These are phyloP conservation scores for Cucurbita moschata DNA, from an alignment of 306 rosid species.

Conservation along the genomic window DNA sequence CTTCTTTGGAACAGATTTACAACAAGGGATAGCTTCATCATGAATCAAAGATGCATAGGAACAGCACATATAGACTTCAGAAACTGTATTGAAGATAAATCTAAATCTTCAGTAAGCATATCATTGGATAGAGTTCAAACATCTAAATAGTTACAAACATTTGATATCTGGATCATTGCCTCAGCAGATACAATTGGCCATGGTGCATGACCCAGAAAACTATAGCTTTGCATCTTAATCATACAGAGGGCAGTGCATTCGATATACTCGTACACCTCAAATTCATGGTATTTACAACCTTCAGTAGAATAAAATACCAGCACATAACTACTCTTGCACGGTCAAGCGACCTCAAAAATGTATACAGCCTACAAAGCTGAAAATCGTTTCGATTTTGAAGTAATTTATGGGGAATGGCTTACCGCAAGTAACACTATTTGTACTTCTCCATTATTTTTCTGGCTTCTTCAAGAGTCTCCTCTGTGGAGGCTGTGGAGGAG, in stretches of 20 bases:
- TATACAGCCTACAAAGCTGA: neutral
- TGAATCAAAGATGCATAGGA: neutral
- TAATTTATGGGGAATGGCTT: constrained; percentile 1
- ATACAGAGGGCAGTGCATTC: neutral
- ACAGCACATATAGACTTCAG: neutral
- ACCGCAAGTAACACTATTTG: constrained; percentile 29
- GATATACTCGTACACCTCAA: neutral
- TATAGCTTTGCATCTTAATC: neutral
- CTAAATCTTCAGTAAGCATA: neutral
- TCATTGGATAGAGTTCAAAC: neutral
- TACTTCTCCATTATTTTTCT: constrained; percentile 91
- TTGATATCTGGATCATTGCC: neutral
- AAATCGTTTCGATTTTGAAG: neutral
- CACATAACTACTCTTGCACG: neutral
- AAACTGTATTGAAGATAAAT: neutral
- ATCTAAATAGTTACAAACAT: neutral
- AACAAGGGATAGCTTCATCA: neutral
- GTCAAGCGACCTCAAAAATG: neutral
- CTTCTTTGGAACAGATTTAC: neutral
- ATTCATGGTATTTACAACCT: neutral
- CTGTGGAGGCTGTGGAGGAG: constrained; percentile 21
- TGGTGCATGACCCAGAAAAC: neutral
- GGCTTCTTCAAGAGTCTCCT: constrained; percentile 81
- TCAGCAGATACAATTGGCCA: neutral
- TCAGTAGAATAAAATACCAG: neutral